Evolutionary conservation across 768 basidiomycete genomes (phyloP), one percentile per base, ranked within the genome.

Genomic region (Russula emetica): DNA sequence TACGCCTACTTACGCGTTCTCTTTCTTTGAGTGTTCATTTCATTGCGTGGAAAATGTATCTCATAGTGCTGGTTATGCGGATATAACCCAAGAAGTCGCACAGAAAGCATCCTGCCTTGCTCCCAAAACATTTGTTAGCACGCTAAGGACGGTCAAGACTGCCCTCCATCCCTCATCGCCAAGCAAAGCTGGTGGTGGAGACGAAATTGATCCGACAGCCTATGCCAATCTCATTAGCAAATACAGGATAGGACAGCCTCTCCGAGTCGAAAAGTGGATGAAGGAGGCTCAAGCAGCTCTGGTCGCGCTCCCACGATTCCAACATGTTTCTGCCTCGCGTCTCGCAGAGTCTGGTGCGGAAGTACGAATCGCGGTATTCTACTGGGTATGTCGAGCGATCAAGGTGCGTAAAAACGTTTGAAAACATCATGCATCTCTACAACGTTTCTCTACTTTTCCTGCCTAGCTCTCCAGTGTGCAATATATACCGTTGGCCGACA

Each of bases 61-160:
- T n/a, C n/a, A n/a, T n/a, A n/a, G 75, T 36, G 59, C 72, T 3
- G 70, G 69, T 2, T 72, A 75, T 64, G 63, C 49, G 18, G 74
- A 74, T 47, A 68, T 76, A 4, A 66, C 67, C 3, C 69, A 74
- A 64, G 68, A 71, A 40, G 52, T 71, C 22, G 75, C 76, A 6
- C 75, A 74, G 47, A 69, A 55, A 49, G 71, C 74, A 32, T 74
- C 76, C 16, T 76, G 76, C 56, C 70, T 76, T 26, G 61, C 66
- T 14, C 69, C 72, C 5, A 71, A 69, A 57, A 58, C 70, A 1
- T 76, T 75, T 61, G 59, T 62, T 36, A 66, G 55, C 36, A 67
- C 73, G 9, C 52, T 75, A 3, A 61, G 62, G 32, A 72, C 66
- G 14, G 69, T 75, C 53, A 68, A 70, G n/a, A 34, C 61, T 2